Evolutionary conservation across 495 filamentous ascomycete genomes (phyloP).

Genomic region (Astrothelium subdiscretum): DNA sequence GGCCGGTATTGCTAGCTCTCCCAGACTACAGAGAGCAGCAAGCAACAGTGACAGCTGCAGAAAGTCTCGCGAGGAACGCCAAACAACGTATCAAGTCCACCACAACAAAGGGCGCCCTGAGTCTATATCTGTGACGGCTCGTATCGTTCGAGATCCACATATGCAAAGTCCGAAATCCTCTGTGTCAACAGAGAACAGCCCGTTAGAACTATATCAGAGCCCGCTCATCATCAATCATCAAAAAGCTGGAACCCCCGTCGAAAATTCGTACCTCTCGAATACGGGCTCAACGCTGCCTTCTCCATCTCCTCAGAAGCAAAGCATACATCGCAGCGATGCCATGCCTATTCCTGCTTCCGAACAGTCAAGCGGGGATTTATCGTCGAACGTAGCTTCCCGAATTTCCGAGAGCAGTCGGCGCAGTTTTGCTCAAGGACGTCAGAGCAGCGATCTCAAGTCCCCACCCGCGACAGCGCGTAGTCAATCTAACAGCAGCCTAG

Average conservation of each 20-base stretch:
- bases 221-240: conserved; percentile 61
- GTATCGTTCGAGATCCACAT: conserved; percentile 46
- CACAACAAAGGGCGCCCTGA: conserved; percentile 37
- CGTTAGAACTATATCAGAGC: conserved; percentile 56
- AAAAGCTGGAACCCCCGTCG: conserved; percentile 23
- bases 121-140: conserved; percentile 72
- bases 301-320: not conserved
- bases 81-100: not conserved
- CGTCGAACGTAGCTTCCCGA: conserved; percentile 13
- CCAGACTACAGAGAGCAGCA: not conserved
- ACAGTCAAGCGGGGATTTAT: conserved; percentile 21
- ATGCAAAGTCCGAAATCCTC: conserved; percentile 14
- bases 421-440: conserved; percentile 24
- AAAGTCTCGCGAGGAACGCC: not conserved
- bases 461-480: conserved; percentile 27
- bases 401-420: conserved; percentile 28
- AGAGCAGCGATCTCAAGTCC: conserved; percentile 27
- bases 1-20: not conserved
- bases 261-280: not conserved
- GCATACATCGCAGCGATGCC: not conserved
- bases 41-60: not conserved
- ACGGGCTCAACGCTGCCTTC: not conserved
- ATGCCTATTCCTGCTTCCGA: conserved; percentile 20
- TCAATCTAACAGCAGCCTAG: conserved; percentile 31
- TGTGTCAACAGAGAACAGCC: conserved; percentile 35